Evolutionary conservation across 2,329 filamentous ascomycete genomes (phyloP), one percentile per base, ranked within the genome.

Genomic region (Monilinia vaccinii-corymbosi): DNA sequence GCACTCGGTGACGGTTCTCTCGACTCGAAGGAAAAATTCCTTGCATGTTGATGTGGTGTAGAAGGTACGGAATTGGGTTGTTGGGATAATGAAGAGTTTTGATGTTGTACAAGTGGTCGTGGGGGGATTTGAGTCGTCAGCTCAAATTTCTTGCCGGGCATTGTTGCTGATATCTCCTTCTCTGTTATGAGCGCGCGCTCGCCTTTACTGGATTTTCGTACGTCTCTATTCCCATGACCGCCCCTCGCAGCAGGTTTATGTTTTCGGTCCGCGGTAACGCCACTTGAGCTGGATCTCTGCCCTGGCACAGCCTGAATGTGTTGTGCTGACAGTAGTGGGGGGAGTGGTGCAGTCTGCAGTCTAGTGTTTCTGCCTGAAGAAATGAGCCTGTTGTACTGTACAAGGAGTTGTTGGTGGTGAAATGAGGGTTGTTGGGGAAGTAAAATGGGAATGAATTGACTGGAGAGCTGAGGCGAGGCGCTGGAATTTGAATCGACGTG

Each of bases 1-100:
- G 86, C 84, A 67, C 83, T 88, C 42, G 93, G 92, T 18, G 92
- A 97, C 11, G 91, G 92, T 36, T 85, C 86, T 70, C 83, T 83
- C 51, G 91, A 94, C 71, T 85, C 84, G 69, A 88, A 89, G 2
- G 88, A 88, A 70, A 94, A 88, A 69, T 92, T 87, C 61, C 91
- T 85, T 65, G 91, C 84, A 74, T 89, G 88, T 73, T 97, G 92
- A 70, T 93, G 89, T 10, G 93, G 94, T 3, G 93, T 97, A 1
- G 93, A 95, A 1, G 93, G 93, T 52, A 97, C 89, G 10, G 93
- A 97, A 72, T 82, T 96, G 28, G 93, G 95, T 71, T 95, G 83
- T 56, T 85, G 84, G 50, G 79, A 81, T 61, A 75, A 75, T 65
- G 50, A 72, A 65, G 65, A 82, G 74, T 64, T 80, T 75, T 61